These are phyloP conservation scores for Torulaspora quercuum DNA, from an alignment of 805 yeast genomes.

Conservation along the genomic window DNA sequence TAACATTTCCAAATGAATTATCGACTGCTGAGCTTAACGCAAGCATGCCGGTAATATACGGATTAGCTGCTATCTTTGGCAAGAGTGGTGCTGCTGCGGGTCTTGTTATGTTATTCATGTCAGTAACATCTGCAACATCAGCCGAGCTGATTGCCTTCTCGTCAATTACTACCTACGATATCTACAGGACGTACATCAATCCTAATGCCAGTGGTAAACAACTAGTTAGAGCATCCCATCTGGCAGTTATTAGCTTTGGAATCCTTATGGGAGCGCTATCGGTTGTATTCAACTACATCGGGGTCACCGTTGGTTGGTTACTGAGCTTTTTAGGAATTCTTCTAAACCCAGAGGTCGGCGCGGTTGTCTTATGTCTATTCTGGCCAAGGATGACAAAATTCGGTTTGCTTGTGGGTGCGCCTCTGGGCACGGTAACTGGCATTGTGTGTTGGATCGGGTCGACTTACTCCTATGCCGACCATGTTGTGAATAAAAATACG, in stretches of 20 bases:
- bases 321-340: conserved; percentile 41
- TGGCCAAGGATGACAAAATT: conserved; percentile 24
- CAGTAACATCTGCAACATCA: conserved; percentile 44
- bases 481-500: conserved; percentile 43
- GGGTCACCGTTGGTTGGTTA: conserved; percentile 43
- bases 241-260: conserved; percentile 40
- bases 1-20: conserved; percentile 43
- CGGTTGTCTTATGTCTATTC: conserved; percentile 33
- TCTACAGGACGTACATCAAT: conserved; percentile 41
- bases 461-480: conserved; percentile 42
- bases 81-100: conserved; percentile 43
- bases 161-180: conserved; percentile 40
- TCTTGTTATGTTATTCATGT: conserved; percentile 41
- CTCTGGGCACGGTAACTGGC: conserved; percentile 52
- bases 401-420: conserved; percentile 26
- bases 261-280: conserved; percentile 40
- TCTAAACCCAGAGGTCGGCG: conserved; percentile 38
- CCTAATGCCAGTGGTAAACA: conserved; percentile 41
- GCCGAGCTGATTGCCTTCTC: conserved; percentile 45
- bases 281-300: conserved; percentile 41
- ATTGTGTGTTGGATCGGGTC: conserved; percentile 47
- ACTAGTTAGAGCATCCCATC: conserved; percentile 38
- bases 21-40: conserved; percentile 39
- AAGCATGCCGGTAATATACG: conserved; percentile 40
- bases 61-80: conserved; percentile 48